These are phyloP conservation scores for Pulveroboletus ravenelii DNA, from an alignment of 768 basidiomycete genomes.

Conservation along the genomic window DNA sequence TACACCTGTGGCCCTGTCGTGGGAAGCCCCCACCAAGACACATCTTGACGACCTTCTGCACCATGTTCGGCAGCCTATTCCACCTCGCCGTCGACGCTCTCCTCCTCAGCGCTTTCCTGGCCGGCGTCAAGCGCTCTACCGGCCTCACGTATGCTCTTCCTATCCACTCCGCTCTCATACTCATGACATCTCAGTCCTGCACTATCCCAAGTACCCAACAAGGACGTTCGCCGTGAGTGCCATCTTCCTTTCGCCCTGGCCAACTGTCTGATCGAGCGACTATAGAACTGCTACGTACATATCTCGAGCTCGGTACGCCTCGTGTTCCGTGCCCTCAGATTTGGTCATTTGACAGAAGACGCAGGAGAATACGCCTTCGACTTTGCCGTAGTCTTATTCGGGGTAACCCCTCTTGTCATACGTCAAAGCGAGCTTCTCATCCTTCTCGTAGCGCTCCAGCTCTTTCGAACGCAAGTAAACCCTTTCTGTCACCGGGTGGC, in stretches of 20 bases:
- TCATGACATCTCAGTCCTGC: slow-evolving; percentile 50
- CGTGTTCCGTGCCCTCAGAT: background rate
- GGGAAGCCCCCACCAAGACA: slow-evolving; percentile 18
- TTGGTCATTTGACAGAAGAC: background rate
- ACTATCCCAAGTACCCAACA: slow-evolving; percentile 75
- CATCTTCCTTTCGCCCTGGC: background rate
- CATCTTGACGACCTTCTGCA: background rate
- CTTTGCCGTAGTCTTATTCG: slow-evolving; percentile 78
- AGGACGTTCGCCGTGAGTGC: slow-evolving; percentile 78
- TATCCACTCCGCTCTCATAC: background rate
- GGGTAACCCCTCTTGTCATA: slow-evolving; percentile 41
- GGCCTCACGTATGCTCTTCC: slow-evolving; percentile 68
- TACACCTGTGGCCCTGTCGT: slow-evolving; percentile 4
- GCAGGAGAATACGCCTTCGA: slow-evolving; percentile 83
- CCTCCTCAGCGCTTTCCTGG: slow-evolving; percentile 75
- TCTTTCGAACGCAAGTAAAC: slow-evolving; percentile 59
- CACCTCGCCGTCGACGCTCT: slow-evolving; percentile 75
- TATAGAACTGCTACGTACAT: slow-evolving; percentile 65
- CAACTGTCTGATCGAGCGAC: slow-evolving; percentile 2
- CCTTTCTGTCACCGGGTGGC: background rate
- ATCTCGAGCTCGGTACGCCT: slow-evolving; percentile 74
- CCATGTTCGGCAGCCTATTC: slow-evolving; percentile 37
- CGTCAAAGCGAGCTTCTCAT: slow-evolving; percentile 2
- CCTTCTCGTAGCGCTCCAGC: slow-evolving; percentile 50
- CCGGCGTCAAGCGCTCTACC: slow-evolving; percentile 79